Evolutionary conservation across 208 protist species (phyloP).

Genomic region (Trichomonas gallinae): DNA sequence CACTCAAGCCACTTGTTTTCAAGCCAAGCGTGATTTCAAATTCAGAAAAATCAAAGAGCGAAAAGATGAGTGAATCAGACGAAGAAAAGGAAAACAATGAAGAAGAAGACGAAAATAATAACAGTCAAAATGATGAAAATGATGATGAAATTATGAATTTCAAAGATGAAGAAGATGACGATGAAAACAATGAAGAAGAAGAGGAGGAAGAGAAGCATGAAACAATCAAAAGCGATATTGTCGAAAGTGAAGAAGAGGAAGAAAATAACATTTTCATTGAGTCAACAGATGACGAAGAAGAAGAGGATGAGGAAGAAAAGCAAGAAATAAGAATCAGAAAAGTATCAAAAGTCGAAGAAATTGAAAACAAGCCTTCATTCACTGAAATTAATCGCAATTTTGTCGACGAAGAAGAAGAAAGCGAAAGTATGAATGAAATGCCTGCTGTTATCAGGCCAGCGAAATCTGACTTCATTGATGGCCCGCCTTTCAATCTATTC

Average conservation of each 20-base stretch:
- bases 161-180: too few species aligned
- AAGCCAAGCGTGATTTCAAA: not conserved
- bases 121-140: too few species aligned
- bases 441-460: not conserved
- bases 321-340: not conserved
- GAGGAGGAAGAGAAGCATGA: not conserved
- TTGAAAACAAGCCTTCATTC: not conserved
- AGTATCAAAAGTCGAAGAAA: not conserved
- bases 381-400: not conserved
- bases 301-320: not conserved
- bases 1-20: not conserved
- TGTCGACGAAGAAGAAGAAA: not conserved
- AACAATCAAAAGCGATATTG: not conserved
- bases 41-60: not conserved
- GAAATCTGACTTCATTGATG: not conserved
- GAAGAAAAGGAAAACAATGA: too few species aligned
- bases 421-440: not conserved
- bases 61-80: too few species aligned
- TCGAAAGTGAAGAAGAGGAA: not conserved
- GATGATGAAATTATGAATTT: too few species aligned
- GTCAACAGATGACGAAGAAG: not conserved
- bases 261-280: not conserved
- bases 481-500: not conserved
- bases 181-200: not conserved
- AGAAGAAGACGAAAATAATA: too few species aligned